Base-by-base conservation (phyloP, 805 yeast species). In the Starmerella floricola region DNA sequence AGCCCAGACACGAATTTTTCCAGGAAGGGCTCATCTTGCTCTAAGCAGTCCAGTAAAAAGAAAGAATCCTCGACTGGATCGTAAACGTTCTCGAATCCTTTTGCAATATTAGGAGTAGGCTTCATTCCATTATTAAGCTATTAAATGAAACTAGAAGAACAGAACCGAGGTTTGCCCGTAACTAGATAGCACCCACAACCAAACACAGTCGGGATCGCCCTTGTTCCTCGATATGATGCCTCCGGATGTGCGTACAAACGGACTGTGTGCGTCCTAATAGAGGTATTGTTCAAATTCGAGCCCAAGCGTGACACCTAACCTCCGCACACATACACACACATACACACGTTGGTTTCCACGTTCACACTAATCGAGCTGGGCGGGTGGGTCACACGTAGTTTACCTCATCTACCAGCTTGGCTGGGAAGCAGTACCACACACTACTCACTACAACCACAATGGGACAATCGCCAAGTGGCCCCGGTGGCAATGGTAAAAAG, bases 21-120 rank as follows among this genome's bases (percentile, higher is more conserved):
- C 10, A 78, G 55, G 29, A 51, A 66, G 1, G 47, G 52, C 35
- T 56, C 59, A 39, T 82, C 79, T 31, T 65, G 58, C 54, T 91
- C 97, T 36, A 91, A 66, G 13, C 79, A 68, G 58, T 91, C 98
- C 34, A 91, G 61, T 8, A 91, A 65, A 8, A 88, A 72, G 56
- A 79, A 91, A 6, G 94, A 74, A 63, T 91, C 98, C 54, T 91
- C 98, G 0, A 94, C 74, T 0, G 98, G 97, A 56, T 91, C 98
- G 58, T 91, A 91, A 3, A 88, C 94, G 30, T 48, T 48, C 10
- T 40, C 48, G 36, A 23, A 35, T 17, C 46, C 47, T 15, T n/a
- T 8, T 12, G 51, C 42, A 3, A 36, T 31, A 10, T 13, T 28
- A 12, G 52, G 52, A 27, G 52, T 48, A 6, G 52, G 51, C 29